Conservation (phyloP, 495 filamentous ascomycete genomes). For the Penicillium turbatum region DNA sequence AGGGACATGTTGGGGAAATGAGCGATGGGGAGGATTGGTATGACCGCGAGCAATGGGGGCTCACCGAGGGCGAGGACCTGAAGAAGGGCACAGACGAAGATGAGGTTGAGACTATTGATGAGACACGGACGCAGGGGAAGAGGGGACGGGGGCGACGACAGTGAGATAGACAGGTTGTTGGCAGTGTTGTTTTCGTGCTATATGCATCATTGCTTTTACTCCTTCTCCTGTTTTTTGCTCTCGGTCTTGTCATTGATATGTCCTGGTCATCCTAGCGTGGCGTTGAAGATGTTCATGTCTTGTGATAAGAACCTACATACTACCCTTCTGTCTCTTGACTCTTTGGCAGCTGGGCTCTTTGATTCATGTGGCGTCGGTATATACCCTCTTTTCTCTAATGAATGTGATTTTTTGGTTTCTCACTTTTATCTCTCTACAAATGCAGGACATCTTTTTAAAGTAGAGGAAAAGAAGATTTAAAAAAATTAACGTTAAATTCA, state of each 20-base stretch:
- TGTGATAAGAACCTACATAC: background rate
- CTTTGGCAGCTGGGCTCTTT: slow-evolving; percentile 1
- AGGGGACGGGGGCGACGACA: slow-evolving; percentile 41
- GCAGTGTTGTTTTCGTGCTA: background rate
- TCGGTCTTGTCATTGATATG: slow-evolving; percentile 5
- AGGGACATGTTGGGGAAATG: slow-evolving; percentile 80
- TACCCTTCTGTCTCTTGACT: background rate
- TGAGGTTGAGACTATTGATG: slow-evolving; percentile 69
- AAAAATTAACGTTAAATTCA: no score
- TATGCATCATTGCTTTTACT: background rate
- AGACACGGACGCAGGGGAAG: slow-evolving; percentile 73
- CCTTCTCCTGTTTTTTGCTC: background rate
- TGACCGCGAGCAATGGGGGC: slow-evolving; percentile 81
- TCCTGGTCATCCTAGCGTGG: slow-evolving; percentile 21
- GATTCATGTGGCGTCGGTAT: slow-evolving; percentile 9
- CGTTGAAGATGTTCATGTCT: slow-evolving; percentile 23
- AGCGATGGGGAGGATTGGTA: slow-evolving; percentile 97
- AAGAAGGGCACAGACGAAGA: slow-evolving; percentile 92
- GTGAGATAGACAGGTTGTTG: slow-evolving; percentile 14
- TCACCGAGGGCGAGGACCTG: slow-evolving; percentile 67
- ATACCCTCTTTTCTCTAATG: slow-evolving; percentile 10
- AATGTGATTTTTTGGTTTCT: slow-evolving; percentile 1
- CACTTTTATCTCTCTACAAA: background rate
- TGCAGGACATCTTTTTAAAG: no score
- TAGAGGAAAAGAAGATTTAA: no score